These are phyloP conservation scores for Arachis hypogaea DNA, from an alignment of 306 rosid genomes.

Conservation along the genomic window DNA sequence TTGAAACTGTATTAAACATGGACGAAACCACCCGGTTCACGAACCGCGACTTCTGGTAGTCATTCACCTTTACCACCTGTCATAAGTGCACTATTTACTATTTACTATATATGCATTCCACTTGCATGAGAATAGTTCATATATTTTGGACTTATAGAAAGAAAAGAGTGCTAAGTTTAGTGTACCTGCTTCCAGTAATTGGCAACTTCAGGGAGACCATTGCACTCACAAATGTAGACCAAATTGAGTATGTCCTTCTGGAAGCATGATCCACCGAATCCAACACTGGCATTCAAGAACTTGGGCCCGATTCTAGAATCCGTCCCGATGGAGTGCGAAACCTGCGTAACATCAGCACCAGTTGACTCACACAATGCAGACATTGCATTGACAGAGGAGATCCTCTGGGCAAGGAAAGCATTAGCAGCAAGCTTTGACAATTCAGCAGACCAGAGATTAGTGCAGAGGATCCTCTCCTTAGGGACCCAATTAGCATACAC, in stretches of 20 bases:
- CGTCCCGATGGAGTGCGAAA: slow-evolving; percentile 74
- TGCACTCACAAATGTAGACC: slow-evolving; percentile 88
- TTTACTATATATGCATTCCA: no score
- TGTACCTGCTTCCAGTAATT: slow-evolving; percentile 80
- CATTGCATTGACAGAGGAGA: slow-evolving; percentile 90
- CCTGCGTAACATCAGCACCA: slow-evolving; percentile 80
- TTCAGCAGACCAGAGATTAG: slow-evolving; percentile 92
- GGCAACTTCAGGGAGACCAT: slow-evolving; percentile 88
- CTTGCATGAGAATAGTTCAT: no score
- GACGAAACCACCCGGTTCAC: slow-evolving; percentile 79
- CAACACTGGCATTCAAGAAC: slow-evolving; percentile 82
- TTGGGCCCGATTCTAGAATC: slow-evolving; percentile 85
- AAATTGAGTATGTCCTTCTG: slow-evolving; percentile 87
- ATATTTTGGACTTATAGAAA: no score
- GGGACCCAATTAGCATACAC: slow-evolving; percentile 92
- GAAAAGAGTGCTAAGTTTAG: no score
- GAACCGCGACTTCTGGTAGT: slow-evolving; percentile 79
- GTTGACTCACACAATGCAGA: slow-evolving; percentile 92
- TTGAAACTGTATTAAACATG: slow-evolving; percentile 79
- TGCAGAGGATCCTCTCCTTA: slow-evolving; percentile 61
- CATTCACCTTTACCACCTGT: slow-evolving; percentile 77
- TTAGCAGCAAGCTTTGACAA: slow-evolving; percentile 94
- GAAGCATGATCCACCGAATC: slow-evolving; percentile 93
- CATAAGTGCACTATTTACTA: no score
- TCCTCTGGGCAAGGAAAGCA: slow-evolving; percentile 90